These are phyloP conservation scores for Hemileccinum impolitum DNA, from an alignment of 768 basidiomycete species.

Conservation along the genomic window DNA sequence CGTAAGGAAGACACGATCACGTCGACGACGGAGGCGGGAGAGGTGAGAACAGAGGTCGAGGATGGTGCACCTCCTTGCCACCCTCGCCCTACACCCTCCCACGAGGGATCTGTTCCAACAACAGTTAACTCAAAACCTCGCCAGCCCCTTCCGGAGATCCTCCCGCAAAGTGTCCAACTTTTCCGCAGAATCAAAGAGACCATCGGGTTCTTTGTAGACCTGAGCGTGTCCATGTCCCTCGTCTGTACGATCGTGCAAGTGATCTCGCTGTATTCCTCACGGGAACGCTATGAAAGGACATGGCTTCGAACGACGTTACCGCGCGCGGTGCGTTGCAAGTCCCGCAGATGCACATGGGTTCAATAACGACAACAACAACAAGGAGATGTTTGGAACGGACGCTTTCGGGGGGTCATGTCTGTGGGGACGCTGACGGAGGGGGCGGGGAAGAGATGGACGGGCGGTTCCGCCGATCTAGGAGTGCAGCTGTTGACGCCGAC, in stretches of 20 bases:
- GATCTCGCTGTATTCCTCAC: conserved; percentile 81
- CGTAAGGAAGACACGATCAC: too few species aligned
- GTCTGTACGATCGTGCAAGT: conserved; percentile 87
- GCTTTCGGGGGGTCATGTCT: conserved; percentile 19
- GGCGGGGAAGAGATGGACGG: conserved; percentile 7
- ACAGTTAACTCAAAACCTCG: conserved; percentile 29
- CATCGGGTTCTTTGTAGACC: conserved; percentile 76
- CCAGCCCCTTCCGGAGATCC: conserved; percentile 45
- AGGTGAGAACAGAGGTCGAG: conserved; percentile 50
- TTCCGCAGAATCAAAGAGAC: conserved; percentile 47
- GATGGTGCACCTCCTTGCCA: conserved; percentile 79
- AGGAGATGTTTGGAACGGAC: conserved; percentile 25
- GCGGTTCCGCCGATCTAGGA: too few species aligned
- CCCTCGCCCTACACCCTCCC: conserved; percentile 68
- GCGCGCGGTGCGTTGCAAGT: conserved; percentile 17
- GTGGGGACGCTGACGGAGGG: conserved; percentile 30
- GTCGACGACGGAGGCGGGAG: conserved; percentile 51
- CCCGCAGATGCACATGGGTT: conserved; percentile 15
- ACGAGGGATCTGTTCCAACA: conserved; percentile 45
- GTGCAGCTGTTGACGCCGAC: conserved; percentile 57
- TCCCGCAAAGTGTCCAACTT: conserved; percentile 43
- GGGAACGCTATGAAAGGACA: conserved; percentile 79
- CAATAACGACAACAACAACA: conserved; percentile 5
- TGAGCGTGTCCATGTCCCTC: conserved; percentile 81
- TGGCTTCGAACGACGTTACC: conserved; percentile 32